Evolutionary conservation across 148 eudicot genomes (phyloP).

Genomic region (Spergularia bocconei): DNA sequence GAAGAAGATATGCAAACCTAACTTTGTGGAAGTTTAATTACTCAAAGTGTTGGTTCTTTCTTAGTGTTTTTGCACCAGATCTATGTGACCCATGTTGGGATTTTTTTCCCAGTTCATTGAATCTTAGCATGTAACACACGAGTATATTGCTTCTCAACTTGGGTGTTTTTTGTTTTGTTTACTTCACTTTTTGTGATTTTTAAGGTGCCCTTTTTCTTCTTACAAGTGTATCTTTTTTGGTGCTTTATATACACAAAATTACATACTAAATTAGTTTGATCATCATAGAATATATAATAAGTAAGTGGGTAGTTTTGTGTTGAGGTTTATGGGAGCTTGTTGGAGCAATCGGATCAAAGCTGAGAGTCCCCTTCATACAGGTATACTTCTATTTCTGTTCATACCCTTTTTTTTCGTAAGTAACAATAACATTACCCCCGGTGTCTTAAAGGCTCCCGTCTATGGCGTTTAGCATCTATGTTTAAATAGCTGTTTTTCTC

Average conservation of each 20-base stretch:
- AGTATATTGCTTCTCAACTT: slow-evolving; percentile 3
- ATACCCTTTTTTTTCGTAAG: too few species aligned
- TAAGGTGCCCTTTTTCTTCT: not conserved
- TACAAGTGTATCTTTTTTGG: not conserved
- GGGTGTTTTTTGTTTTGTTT: not conserved
- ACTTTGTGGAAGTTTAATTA: not conserved
- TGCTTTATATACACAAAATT: not conserved
- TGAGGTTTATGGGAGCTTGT: slow-evolving; percentile 44
- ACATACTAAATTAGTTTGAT: not conserved
- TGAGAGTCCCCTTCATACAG: slow-evolving; percentile 44
- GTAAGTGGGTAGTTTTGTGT: not conserved
- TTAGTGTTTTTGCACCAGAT: slow-evolving; percentile 27
- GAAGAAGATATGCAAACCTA: slow-evolving; percentile 7
- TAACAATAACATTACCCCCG: too few species aligned
- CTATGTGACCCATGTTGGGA: slow-evolving; percentile 14
- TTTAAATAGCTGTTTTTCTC: not conserved
- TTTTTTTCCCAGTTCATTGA: not conserved
- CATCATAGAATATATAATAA: not conserved
- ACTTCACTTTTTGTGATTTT: not conserved
- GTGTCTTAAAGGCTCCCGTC: too few species aligned
- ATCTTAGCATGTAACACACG: not conserved
- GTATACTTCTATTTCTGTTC: slow-evolving; percentile 14
- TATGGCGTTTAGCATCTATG: too few species aligned
- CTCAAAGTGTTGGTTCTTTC: not conserved
- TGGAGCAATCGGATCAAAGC: slow-evolving; percentile 42